Conservation (phyloP, 805 yeast species). For the Metschnikowia reukaufii region DNA sequence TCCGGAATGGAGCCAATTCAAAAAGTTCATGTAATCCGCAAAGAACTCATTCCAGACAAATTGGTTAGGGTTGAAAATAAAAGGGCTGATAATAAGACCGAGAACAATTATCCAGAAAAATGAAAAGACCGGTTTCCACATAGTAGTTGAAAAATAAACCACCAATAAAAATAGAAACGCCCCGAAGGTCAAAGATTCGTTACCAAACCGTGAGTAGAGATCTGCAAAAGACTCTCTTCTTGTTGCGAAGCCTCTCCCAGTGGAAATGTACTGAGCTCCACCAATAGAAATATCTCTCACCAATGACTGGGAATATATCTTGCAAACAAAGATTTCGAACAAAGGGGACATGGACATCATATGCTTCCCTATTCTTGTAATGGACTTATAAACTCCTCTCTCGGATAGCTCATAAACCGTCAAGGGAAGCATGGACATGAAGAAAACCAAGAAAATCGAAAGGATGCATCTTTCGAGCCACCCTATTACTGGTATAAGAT, state of each 20-base stretch:
- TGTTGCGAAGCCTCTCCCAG: constrained; percentile 86
- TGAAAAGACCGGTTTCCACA: constrained; percentile 89
- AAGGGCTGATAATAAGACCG: constrained; percentile 88
- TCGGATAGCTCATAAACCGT: constrained; percentile 78
- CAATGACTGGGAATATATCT: constrained; percentile 71
- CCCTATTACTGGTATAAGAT: constrained; percentile 68
- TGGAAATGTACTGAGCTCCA: constrained; percentile 84
- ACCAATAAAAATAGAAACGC: constrained; percentile 30
- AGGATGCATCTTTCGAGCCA: constrained; percentile 82
- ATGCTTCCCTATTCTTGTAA: constrained; percentile 68
- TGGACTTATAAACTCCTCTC: constrained; percentile 76
- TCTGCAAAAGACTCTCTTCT: constrained; percentile 75
- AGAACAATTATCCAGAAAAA: constrained; percentile 97
- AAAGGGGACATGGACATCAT: constrained; percentile 71
- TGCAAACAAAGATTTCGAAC: constrained; percentile 82
- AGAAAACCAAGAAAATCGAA: constrained; percentile 80
- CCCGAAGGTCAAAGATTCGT: constrained; percentile 73
- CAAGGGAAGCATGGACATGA: constrained; percentile 76
- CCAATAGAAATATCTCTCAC: constrained; percentile 73
- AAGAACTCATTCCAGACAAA: constrained; percentile 95
- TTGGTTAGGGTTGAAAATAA: constrained; percentile 96
- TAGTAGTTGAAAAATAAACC: constrained; percentile 44
- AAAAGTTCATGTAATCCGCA: constrained; percentile 92
- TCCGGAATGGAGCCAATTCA: constrained; percentile 64
- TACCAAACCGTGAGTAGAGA: constrained; percentile 75